Percentiles rank a stretch among this genome's conserved stretches.
Conservation (phyloP, 2,329 filamentous ascomycete species). For the Mariannaea sp. region DNA sequence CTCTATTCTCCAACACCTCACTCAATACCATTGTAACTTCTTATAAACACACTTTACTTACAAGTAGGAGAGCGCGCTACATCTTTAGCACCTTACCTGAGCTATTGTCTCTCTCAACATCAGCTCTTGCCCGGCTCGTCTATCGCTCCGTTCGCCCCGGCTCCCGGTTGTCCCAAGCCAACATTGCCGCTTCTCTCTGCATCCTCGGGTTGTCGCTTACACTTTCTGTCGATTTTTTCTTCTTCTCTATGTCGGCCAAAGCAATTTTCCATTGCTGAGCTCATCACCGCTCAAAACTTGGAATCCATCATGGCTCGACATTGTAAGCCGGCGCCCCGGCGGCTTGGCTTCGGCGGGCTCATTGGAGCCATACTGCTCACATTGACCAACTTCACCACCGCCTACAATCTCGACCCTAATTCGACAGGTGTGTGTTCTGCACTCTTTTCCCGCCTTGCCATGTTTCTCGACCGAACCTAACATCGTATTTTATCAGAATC, state of each 20-base stretch:
- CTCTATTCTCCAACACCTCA: no score
- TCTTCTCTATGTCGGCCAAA: slow-evolving; percentile 27
- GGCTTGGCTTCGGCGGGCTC: slow-evolving; percentile 26
- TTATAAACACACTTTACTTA: no score
- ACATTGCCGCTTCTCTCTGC: slow-evolving; percentile 7
- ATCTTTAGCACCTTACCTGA: no score
- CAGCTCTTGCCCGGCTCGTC: background rate
- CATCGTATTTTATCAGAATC: slow-evolving; percentile 47
- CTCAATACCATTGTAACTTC: background rate
- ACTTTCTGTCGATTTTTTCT: slow-evolving; percentile 1
- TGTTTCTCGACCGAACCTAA: slow-evolving; percentile 6
- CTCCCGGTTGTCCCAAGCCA: slow-evolving; percentile 3
- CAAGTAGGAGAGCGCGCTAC: no score
- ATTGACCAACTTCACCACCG: slow-evolving; percentile 34
- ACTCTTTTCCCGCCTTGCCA: background rate
- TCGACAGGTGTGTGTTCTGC: slow-evolving; percentile 40
- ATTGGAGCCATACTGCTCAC: slow-evolving; percentile 35
- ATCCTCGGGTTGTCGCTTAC: slow-evolving; percentile 10
- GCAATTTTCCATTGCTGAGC: slow-evolving; percentile 27
- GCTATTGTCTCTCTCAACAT: background rate
- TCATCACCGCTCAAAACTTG: slow-evolving; percentile 21
- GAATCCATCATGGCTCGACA: slow-evolving; percentile 29
- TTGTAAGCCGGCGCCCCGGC: slow-evolving; percentile 18
- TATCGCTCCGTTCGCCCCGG: background rate
- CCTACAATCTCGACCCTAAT: slow-evolving; percentile 46